phyloP scores from a whole-genome alignment of 495 filamentous ascomycete species.

The Cetradonia linearis region DNA sequence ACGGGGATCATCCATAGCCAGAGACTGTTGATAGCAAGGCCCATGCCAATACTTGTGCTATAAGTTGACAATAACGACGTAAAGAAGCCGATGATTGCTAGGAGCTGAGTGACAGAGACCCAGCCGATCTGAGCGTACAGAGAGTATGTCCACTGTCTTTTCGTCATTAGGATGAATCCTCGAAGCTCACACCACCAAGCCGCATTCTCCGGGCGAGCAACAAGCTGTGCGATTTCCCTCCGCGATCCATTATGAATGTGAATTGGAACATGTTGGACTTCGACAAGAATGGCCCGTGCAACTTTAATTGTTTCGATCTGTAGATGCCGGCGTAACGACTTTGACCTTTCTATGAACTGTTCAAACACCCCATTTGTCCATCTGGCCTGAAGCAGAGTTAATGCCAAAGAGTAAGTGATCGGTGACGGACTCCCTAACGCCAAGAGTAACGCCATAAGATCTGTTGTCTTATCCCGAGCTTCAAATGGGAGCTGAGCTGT shows the following conservation, averaged over 20 bases:
- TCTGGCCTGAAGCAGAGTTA: background rate
- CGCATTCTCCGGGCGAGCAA: slow-evolving; percentile 9
- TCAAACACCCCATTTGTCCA: slow-evolving; percentile 5
- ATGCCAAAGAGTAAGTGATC: background rate
- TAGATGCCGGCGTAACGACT: background rate
- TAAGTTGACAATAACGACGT: background rate
- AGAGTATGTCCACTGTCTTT: slow-evolving; percentile 13
- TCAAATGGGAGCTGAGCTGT: slow-evolving; percentile 9
- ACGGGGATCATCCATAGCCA: slow-evolving; percentile 14
- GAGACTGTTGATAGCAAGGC: slow-evolving; percentile 10
- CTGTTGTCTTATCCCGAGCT: background rate
- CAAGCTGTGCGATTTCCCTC: slow-evolving; percentile 8
- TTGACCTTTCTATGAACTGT: background rate
- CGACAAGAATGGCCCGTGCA: slow-evolving; percentile 4
- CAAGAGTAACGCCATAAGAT: slow-evolving; percentile 6
- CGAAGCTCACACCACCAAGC: slow-evolving; percentile 8
- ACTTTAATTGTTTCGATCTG: slow-evolving; percentile 1
- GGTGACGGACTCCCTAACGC: background rate
- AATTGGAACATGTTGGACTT: slow-evolving; percentile 11
- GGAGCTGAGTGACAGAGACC: slow-evolving; percentile 1
- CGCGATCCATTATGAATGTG: background rate
- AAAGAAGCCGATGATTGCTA: slow-evolving; percentile 9
- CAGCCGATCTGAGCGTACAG: slow-evolving; percentile 7
- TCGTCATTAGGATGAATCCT: background rate
- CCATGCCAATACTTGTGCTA: slow-evolving; percentile 6